Evolutionary conservation across 2,329 filamentous ascomycete genomes (phyloP), one percentile per base, ranked within the genome.

Genomic region (Cryphonectria nitschkei): DNA sequence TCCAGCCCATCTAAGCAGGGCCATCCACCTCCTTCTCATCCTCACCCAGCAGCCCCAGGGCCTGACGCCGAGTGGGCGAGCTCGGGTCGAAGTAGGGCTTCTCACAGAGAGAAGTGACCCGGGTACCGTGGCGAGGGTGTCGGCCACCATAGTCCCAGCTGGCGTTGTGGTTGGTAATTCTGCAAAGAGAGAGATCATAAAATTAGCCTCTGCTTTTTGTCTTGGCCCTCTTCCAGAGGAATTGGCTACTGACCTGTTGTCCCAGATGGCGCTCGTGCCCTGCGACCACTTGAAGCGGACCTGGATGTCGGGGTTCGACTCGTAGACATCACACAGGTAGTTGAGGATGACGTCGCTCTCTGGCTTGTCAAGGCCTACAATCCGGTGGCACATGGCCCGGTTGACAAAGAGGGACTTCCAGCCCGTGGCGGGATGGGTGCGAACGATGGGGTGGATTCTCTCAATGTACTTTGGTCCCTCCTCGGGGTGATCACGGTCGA

Each of bases 371-470:
- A 93, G 78, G 0, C 91, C 92, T 0, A 93, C 87, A 64, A 93
- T 93, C 0, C 86, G 83, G 7, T 86, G 84, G 0, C 91, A 93
- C 86, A 93, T 90, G 1, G 88, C 83, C 3, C 90, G 85, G 77
- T 93, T 93, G 0, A 93, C 91, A 83, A 86, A 93, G 0, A 93
- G 83, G 0, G 89, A 84, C 78, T 93, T 93, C 91, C 91, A 93
- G 0, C 91, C 91, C 0, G 91, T 93, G 0, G 88, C 90, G 0
- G 91, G 91, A 76, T 93, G 91, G 0, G 91, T 88, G 3, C 91
- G 85, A 1, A 93, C 91, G 13, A 93, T 78, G 0, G 91, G 90
- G 77, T 93, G 91, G 13, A 85, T 82, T 8, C 91, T 85, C 79
- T 93, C 90, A n/a, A 93, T 81, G 75, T 84, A 85, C 79, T 90